Evolutionary conservation across 163 green algal species (phyloP), one percentile per base, ranked within the genome.

Genomic region (Chloroidium sp.): DNA sequence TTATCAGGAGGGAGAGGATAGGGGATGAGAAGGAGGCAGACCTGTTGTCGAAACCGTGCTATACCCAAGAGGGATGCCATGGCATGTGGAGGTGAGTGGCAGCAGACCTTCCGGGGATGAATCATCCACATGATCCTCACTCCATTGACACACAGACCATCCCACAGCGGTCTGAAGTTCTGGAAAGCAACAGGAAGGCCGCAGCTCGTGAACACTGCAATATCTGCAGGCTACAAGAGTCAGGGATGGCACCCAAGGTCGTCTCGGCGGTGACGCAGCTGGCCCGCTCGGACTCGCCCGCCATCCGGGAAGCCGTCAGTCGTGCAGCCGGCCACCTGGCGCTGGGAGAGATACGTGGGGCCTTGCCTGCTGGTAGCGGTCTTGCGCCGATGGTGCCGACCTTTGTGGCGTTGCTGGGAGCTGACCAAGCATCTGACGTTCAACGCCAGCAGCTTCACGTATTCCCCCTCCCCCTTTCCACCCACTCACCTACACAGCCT

Each of bases 401-500:
- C 2, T 80, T 94, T 10, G 75, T 90, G 10, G 87, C 86, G 1
- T 86, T 96, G 78, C 81, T 96, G 79, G 92, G 91, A 1, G 87
- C 90, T 3, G 94, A 96, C 82, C 92, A 97, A 83, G 78, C 81
- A 74, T 85, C 77, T 36, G 92, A 95, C 75, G 88, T 95, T 69
- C 87, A 93, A 79, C 89, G 90, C 3, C 86, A 90, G 69, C 86
- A 88, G 62, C 78, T 97, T 85, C 80, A 84, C 75, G 83, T 84
- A 1, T n/a, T 76, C 62, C 69, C 8, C 72, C 58, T 36, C 36
- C 36, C 36, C 36, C 36, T 36, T 36, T 36, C 36, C 36, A 36
- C 36, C 36, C 36, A 36, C 36, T 36, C 36, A 36, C 36, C 36
- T 36, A 36, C 36, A 36, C 36, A 36, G 36, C 36, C 36, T 36